Conservation (phyloP, 1,284 basidiomycete genomes). For the Ustilago loliicola region DNA sequence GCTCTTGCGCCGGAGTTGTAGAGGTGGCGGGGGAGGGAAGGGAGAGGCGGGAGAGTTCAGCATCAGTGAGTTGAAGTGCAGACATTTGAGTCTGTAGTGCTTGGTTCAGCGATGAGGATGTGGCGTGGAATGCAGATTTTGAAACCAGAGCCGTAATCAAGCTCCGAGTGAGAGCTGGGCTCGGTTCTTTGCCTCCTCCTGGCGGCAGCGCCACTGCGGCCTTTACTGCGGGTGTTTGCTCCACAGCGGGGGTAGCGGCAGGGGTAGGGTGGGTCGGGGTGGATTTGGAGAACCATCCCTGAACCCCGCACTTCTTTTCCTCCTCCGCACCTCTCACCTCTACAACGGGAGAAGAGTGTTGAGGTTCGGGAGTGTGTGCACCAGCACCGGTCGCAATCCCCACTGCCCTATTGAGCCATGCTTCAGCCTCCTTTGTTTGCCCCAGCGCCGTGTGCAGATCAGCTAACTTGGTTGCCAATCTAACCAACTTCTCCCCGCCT, state of each 20-base stretch:
- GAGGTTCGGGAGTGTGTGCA: neutral
- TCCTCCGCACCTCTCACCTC: neutral
- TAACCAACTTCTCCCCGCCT: constrained; percentile 36
- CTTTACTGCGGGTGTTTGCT: neutral
- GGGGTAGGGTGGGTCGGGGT: neutral
- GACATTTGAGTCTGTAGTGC: constrained; percentile 58
- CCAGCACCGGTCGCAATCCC: constrained; percentile 37
- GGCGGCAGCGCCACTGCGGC: too few relatives aligned
- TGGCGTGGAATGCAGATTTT: constrained; percentile 55
- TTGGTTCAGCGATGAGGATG: constrained; percentile 26
- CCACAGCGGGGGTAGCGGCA: neutral
- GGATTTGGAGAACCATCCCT: constrained; percentile 25
- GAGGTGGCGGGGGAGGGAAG: neutral
- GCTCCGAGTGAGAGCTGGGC: constrained; percentile 50
- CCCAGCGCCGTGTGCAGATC: constrained; percentile 47
- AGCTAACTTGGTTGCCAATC: constrained; percentile 62
- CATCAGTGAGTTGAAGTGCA: constrained; percentile 42
- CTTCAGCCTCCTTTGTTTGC: constrained; percentile 37
- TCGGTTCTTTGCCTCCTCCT: neutral
- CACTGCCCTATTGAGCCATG: constrained; percentile 53
- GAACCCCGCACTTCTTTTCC: neutral
- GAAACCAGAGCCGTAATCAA: constrained; percentile 54
- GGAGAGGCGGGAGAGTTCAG: constrained; percentile 39
- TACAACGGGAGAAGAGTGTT: too few relatives aligned
- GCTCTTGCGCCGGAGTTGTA: neutral